Conservation (phyloP, 176 grass and related monocot species). For the Musa schizocarpa region DNA sequence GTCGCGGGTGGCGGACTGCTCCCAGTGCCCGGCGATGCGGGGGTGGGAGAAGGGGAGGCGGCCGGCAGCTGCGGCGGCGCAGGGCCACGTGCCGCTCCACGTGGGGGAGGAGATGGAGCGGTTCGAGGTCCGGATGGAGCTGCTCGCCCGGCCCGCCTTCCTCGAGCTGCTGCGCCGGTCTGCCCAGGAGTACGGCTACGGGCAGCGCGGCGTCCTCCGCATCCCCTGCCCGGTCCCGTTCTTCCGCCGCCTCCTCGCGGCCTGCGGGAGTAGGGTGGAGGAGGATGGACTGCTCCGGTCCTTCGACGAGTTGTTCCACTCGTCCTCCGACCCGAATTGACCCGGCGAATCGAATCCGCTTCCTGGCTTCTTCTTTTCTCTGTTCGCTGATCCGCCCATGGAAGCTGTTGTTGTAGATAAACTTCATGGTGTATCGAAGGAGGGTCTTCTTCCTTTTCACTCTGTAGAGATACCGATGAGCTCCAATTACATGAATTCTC, state of each 20-base stretch:
- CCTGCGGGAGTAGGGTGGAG: not conserved
- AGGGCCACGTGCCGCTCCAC: conserved; percentile 70
- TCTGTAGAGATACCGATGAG: too few relatives aligned
- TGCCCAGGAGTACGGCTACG: conserved; percentile 72
- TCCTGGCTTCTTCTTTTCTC: too few relatives aligned
- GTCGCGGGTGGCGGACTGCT: conserved; percentile 48
- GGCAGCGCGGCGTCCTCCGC: conserved; percentile 59
- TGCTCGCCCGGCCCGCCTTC: conserved; percentile 52
- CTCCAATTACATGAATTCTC: too few relatives aligned
- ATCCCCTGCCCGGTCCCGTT: conserved; percentile 46
- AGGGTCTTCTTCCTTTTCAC: too few relatives aligned
- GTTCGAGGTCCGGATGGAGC: conserved; percentile 55
- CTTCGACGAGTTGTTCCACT: not conserved
- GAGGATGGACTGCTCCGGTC: not conserved
- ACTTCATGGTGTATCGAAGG: too few relatives aligned
- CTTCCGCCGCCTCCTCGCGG: conserved; percentile 44
- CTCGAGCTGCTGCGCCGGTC: conserved; percentile 49
- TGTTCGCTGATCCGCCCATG: too few relatives aligned
- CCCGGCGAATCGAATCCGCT: too few relatives aligned
- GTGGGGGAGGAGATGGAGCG: conserved; percentile 78
- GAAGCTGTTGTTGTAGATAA: too few relatives aligned
- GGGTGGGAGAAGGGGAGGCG: not conserved
- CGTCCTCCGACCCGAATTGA: not conserved
- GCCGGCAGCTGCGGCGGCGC: conserved; percentile 17
- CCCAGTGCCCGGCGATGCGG: conserved; percentile 40